These are phyloP conservation scores for Pestalotiopsis sp. DNA, from an alignment of 2,329 filamentous ascomycete species.

Conservation along the genomic window DNA sequence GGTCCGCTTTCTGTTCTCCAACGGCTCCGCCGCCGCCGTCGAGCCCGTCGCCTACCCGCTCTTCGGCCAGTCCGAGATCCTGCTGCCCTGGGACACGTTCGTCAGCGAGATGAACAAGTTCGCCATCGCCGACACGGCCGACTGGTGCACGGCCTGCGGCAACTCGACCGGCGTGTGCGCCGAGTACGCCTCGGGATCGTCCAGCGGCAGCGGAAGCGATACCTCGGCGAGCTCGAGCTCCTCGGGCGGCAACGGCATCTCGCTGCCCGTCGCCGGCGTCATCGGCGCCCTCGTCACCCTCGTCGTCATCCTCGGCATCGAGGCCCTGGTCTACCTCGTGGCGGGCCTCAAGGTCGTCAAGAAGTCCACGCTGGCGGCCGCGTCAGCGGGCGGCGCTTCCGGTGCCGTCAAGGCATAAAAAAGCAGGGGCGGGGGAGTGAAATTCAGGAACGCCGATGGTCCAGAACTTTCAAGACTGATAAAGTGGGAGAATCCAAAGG, in stretches of 20 bases:
- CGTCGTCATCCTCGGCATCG: conserved; percentile 48
- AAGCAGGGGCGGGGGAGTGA: no score
- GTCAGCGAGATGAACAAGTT: conserved; percentile 64
- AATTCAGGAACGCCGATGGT: no score
- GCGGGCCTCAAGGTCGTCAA: conserved; percentile 50
- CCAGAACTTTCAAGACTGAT: no score
- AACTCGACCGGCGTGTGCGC: conserved; percentile 72
- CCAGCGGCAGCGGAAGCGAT: conserved; percentile 22
- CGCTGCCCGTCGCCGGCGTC: conserved; percentile 75
- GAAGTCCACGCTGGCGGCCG: conserved; percentile 41
- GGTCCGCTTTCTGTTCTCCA: conserved; percentile 64
- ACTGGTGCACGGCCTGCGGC: conserved; percentile 79
- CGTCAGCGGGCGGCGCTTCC: conserved; percentile 13
- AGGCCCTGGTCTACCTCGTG: conserved; percentile 44
- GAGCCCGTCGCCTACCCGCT: conserved; percentile 57
- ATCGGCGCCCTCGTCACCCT: conserved; percentile 73
- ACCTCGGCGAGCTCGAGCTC: conserved; percentile 21
- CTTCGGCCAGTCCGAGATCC: conserved; percentile 58
- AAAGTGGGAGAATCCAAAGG: no score
- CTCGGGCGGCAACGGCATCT: conserved; percentile 51
- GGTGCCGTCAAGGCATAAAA: conserved; percentile 2
- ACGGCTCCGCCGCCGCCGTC: conserved; percentile 57
- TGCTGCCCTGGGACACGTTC: conserved; percentile 73
- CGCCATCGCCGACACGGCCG: conserved; percentile 62
- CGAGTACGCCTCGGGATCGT: conserved; percentile 25